These are phyloP conservation scores for Gymnopilus junonius DNA, from an alignment of 768 basidiomycete genomes.

Conservation along the genomic window DNA sequence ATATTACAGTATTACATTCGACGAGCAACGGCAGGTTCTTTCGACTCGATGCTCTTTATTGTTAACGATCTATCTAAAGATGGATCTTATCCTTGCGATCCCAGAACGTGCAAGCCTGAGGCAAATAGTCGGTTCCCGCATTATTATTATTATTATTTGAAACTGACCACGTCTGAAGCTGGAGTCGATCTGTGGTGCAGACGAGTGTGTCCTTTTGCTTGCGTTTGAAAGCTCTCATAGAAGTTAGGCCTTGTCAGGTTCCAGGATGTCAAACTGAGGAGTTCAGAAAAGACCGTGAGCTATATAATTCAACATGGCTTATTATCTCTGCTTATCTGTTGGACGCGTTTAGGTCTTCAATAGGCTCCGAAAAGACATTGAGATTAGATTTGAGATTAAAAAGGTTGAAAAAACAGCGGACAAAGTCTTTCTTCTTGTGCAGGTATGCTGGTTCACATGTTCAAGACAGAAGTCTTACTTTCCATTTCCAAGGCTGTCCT, in stretches of 20 bases:
- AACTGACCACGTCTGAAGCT: slow-evolving; percentile 44
- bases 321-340: background rate
- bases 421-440: slow-evolving; percentile 82
- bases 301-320: background rate
- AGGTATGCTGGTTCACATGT: slow-evolving; percentile 45
- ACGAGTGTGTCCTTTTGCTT: slow-evolving; percentile 54
- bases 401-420: slow-evolving; percentile 73
- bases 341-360: slow-evolving; percentile 52
- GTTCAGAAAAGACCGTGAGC: slow-evolving; percentile 73
- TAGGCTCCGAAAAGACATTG: slow-evolving; percentile 69
- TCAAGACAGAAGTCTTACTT: background rate
- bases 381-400: slow-evolving; percentile 78
- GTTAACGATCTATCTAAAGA: slow-evolving; percentile 42
- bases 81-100: slow-evolving; percentile 66
- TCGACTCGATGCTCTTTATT: background rate
- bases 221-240: background rate
- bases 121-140: slow-evolving; percentile 61
- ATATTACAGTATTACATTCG: slow-evolving; percentile 72
- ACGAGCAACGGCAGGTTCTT: slow-evolving; percentile 58
- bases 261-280: slow-evolving; percentile 67
- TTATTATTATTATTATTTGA: background rate
- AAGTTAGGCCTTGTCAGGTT: slow-evolving; percentile 48
- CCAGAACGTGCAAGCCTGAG: slow-evolving; percentile 57
- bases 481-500: slow-evolving; percentile 60
- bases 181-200: slow-evolving; percentile 64